Base-by-base conservation (phyloP, 352 stramenopile species). In the Pythium guiyangense region DNA sequence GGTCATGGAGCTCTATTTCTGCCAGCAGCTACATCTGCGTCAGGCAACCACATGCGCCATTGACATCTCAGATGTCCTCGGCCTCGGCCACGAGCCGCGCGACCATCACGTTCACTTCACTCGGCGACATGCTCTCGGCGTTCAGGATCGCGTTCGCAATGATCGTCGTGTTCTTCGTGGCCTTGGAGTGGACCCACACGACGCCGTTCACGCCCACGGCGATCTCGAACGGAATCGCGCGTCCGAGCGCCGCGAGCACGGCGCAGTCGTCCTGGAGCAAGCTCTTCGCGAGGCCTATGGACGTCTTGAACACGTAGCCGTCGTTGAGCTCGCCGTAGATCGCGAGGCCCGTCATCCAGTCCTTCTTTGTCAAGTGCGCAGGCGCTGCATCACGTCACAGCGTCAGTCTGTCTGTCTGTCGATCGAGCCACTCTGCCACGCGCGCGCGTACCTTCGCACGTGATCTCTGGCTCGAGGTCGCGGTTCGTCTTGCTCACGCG, bases 341-440 rank as follows among this genome's bases (percentile, higher is more conserved):
- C 22, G 94, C 86, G 59, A 99, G 82, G 11, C 97, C 96, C 11
- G 96, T 99, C 92, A 99, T 98, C 97, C 97, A 99, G 73, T 99
- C 97, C 67, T 98, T 98, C 74, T 96, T 87, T 53, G 80, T 71
- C 67, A 93, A 66, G 73, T 83, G 75, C 60, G 92, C 61, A 47
- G 84, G 90, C 20, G 88, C 83, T 88, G 61, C 54, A 69, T 71
- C 6, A 18, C 35, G 29, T 29, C 47, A 22, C 11, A 37, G 6
- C 17, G 37, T 37, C 15, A 42, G 11, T 42, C 10, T 1, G 37
- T 18, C 37, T 4, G 10, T 14, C 37, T 6, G 37, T 42, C 37
- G 5, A 17, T 42, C 10, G 11, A 42, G 11, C 11, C 37, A 42
- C 10, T 12, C 25, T 17, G 5, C 12, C 47, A 39, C 6, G n/a